phyloP scores from a whole-genome alignment of 495 filamentous ascomycete species.

The Penicillium paxilli region DNA sequence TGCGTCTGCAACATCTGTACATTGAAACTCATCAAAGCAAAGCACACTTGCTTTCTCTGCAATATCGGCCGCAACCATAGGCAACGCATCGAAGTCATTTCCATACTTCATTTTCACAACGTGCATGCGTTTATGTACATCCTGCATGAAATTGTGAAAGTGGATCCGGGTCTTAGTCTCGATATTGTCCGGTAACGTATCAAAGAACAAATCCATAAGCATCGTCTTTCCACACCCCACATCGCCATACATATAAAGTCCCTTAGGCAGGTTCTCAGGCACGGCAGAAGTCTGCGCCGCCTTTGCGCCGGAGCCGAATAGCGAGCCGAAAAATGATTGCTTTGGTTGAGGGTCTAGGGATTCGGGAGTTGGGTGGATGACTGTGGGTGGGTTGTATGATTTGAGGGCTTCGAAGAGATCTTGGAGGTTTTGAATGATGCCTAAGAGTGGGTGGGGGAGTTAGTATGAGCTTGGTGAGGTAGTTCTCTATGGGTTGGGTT shows the following conservation, averaged over 20 bases:
- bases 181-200: slow-evolving; percentile 82
- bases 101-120: slow-evolving; percentile 85
- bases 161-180: slow-evolving; percentile 89
- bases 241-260: slow-evolving; percentile 94
- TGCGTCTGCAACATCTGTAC: slow-evolving; percentile 96
- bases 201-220: slow-evolving; percentile 99
- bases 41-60: slow-evolving; percentile 81
- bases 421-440: slow-evolving; percentile 84
- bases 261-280: slow-evolving; percentile 74
- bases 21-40: slow-evolving; percentile 99
- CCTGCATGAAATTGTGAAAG: slow-evolving; percentile 99
- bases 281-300: slow-evolving; percentile 45
- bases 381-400: slow-evolving; percentile 22
- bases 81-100: slow-evolving; percentile 86
- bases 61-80: slow-evolving; percentile 90
- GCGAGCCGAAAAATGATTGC: slow-evolving; percentile 67
- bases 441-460: slow-evolving; percentile 36
- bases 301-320: slow-evolving; percentile 57
- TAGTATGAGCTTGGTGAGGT: background rate
- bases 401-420: slow-evolving; percentile 82
- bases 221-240: slow-evolving; percentile 99
- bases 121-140: slow-evolving; percentile 91
- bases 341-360: slow-evolving; percentile 60
- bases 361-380: slow-evolving; percentile 75
- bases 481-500: no score